Conservation (phyloP, 768 basidiomycete genomes). For the Pholiota conissans region DNA sequence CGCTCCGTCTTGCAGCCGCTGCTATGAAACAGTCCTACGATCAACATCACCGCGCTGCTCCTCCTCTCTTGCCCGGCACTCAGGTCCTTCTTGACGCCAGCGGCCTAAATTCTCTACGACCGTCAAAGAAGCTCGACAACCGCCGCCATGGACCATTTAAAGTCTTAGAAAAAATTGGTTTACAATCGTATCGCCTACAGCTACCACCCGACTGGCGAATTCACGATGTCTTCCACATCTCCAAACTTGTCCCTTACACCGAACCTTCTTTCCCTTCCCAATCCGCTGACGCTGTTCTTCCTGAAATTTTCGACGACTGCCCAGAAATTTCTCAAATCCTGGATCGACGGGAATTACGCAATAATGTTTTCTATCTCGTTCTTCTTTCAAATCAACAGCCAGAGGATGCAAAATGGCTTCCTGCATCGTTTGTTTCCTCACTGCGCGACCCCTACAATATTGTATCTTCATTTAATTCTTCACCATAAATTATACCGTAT, state of each 20-base stretch:
- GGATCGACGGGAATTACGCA: background rate
- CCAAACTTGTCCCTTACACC: slow-evolving; percentile 4
- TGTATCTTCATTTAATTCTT: background rate
- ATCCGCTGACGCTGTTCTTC: background rate
- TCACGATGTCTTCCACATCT: slow-evolving; percentile 16
- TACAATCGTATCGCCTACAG: slow-evolving; percentile 15
- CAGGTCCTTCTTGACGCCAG: slow-evolving; percentile 21
- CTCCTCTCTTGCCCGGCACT: slow-evolving; percentile 5
- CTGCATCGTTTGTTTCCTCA: background rate
- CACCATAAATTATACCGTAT: background rate
- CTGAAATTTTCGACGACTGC: background rate
- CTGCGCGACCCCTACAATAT: background rate
- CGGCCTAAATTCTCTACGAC: slow-evolving; percentile 15
- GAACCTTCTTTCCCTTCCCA: background rate
- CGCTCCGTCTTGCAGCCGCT: slow-evolving; percentile 19
- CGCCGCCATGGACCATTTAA: slow-evolving; percentile 25
- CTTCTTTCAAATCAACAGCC: background rate
- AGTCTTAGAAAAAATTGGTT: slow-evolving; percentile 16
- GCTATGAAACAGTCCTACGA: slow-evolving; percentile 14
- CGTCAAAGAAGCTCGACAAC: slow-evolving; percentile 20
- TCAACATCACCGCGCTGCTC: background rate
- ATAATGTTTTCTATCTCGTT: background rate
- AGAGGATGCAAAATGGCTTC: background rate
- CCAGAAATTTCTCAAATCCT: background rate
- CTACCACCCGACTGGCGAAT: slow-evolving; percentile 22